These are phyloP conservation scores for Abrus pulchellus DNA, from an alignment of 306 rosid species.

Conservation along the genomic window DNA sequence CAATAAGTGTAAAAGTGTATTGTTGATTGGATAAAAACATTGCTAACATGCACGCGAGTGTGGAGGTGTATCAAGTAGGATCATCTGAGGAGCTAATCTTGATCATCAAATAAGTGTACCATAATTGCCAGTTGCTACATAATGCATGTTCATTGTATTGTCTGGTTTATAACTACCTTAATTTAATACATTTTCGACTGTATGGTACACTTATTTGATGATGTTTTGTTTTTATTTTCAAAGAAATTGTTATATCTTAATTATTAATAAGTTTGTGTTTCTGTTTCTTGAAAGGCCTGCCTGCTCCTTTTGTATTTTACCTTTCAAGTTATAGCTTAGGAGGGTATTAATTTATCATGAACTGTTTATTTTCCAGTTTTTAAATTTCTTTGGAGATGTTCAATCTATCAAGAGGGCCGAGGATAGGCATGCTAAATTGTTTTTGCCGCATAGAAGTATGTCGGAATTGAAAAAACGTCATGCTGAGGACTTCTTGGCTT, in stretches of 20 bases:
- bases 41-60: neutral
- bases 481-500: constrained; percentile 89
- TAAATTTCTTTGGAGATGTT: constrained; percentile 92
- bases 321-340: neutral
- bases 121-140: no score
- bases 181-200: neutral
- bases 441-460: constrained; percentile 82
- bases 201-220: neutral
- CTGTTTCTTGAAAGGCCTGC: constrained; percentile 17
- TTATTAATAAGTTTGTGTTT: neutral
- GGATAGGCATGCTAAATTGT: constrained; percentile 93
- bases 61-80: neutral
- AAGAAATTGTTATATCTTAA: neutral
- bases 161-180: neutral
- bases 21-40: no score
- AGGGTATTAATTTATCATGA: constrained; percentile 40
- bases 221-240: neutral
- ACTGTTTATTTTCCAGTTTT: constrained; percentile 70
- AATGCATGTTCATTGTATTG: neutral
- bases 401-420: constrained; percentile 89
- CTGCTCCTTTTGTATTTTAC: neutral
- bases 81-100: neutral
- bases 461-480: constrained; percentile 94
- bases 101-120: neutral
- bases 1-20: neutral